Percentiles rank a stretch among this genome's conserved stretches.
These are phyloP conservation scores for Arctium minus DNA, from an alignment of 129 eudicot species.

Conservation along the genomic window DNA sequence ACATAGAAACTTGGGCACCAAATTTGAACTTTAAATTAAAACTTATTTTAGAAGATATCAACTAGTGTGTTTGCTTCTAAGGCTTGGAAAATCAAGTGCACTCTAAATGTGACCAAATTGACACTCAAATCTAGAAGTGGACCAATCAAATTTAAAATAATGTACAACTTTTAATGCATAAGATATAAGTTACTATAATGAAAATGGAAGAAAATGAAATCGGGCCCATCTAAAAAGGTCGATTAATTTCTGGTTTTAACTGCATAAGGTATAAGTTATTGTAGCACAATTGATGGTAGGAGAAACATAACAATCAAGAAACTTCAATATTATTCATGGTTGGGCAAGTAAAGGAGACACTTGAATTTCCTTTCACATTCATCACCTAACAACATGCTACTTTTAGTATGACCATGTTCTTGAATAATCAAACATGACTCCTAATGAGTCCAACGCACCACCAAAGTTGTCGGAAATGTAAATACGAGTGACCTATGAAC, in stretches of 20 bases:
- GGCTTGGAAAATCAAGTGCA: conserved; percentile 20
- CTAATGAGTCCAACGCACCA: not conserved
- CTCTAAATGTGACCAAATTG: conserved; percentile 17
- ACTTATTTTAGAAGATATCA: conserved; percentile 17
- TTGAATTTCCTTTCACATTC: conserved; percentile 1
- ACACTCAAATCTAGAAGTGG: conserved; percentile 13
- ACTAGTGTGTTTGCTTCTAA: conserved; percentile 22
- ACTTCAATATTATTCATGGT: not conserved
- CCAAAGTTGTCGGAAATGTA: not conserved
- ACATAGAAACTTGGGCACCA: conserved; percentile 1
- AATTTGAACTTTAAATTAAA: not conserved
- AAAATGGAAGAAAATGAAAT: not conserved
- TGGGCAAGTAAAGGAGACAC: conserved; percentile 2
- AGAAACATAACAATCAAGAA: conserved; percentile 11
- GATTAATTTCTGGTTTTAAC: not conserved
- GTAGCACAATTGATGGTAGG: not conserved
- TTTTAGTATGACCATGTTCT: not conserved
- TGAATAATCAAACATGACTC: not conserved
- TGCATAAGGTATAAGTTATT: not conserved
- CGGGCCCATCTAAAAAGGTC: not conserved
- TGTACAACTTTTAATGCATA: not conserved
- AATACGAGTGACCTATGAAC: not conserved
- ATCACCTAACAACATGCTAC: conserved; percentile 9
- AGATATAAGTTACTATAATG: not conserved
- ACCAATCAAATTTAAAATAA: not conserved